Percentiles rank a stretch among this genome's conserved stretches.
These are phyloP conservation scores for Excoecaria agallocha DNA, from an alignment of 345 rosid genomes.

Conservation along the genomic window DNA sequence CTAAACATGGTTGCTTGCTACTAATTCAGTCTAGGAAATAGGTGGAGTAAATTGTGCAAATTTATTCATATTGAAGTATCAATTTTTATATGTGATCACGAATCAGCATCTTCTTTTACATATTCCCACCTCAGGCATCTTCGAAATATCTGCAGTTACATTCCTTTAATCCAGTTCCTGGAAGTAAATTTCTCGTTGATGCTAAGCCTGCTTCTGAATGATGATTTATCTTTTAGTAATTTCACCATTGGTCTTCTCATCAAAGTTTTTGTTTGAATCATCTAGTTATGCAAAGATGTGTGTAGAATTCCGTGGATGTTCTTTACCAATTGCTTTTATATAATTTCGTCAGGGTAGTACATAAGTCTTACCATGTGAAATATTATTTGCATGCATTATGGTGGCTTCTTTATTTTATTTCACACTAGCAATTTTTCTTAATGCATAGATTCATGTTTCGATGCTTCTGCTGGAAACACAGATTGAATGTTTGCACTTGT, in stretches of 20 bases:
- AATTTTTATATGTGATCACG: not conserved
- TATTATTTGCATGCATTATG: not conserved
- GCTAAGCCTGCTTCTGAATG: not conserved
- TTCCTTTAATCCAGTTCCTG: not conserved
- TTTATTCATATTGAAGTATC: not conserved
- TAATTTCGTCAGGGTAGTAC: not conserved
- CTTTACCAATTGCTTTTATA: not conserved
- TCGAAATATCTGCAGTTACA: not conserved
- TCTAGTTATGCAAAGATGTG: not conserved
- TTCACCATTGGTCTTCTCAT: not conserved
- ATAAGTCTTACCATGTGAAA: not conserved
- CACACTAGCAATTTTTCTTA: not conserved
- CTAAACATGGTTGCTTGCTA: not conserved
- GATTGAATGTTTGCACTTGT: not conserved
- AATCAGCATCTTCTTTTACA: not conserved
- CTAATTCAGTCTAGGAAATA: not conserved
- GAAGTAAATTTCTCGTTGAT: not conserved
- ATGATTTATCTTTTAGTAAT: not conserved
- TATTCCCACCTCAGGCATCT: not conserved
- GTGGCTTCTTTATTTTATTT: not conserved
- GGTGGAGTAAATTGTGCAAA: not conserved
- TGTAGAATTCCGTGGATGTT: not conserved
- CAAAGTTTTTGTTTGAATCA: not conserved
- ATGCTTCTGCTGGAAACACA: not conserved
- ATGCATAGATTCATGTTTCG: not conserved